Evolutionary conservation across 2,329 filamentous ascomycete genomes (phyloP).

Genomic region (Aspergillus calidoustus): DNA sequence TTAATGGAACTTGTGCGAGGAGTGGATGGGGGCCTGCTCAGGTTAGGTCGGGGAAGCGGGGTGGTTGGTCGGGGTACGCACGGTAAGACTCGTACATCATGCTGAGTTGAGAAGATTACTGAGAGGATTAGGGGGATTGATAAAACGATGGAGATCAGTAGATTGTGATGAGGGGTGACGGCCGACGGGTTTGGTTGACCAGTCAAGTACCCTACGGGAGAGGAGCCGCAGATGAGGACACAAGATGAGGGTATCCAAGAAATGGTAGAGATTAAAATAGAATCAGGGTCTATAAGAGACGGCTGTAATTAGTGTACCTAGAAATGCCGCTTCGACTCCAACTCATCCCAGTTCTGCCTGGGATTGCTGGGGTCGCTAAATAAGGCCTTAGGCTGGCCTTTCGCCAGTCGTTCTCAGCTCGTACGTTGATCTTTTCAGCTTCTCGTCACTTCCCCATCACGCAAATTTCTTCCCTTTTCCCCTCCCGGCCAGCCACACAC

Average conservation of each 20-base stretch:
- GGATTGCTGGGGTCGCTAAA: neutral
- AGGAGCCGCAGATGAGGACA: neutral
- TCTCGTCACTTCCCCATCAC: constrained; percentile 2
- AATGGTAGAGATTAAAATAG: neutral
- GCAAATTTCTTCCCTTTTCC: constrained; percentile 2
- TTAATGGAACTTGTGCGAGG: constrained; percentile 88
- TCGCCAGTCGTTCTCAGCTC: constrained; percentile 11
- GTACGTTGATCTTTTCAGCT: constrained; percentile 7
- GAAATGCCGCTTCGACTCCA: neutral
- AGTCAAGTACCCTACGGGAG: neutral
- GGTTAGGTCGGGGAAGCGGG: constrained; percentile 11
- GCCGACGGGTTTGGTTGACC: neutral
- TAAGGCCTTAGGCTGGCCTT: constrained; percentile 3
- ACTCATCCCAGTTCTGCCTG: neutral
- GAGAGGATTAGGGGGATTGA: neutral
- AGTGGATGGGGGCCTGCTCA: constrained; percentile 75
- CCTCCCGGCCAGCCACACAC: neutral
- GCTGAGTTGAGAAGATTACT: neutral
- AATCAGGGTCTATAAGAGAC: neutral
- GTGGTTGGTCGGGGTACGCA: constrained; percentile 31
- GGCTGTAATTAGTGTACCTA: neutral
- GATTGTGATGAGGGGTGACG: neutral
- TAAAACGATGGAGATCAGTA: neutral
- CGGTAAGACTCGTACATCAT: constrained; percentile 53
- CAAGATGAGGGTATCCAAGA: neutral